Evolutionary conservation across 352 stramenopile species (phyloP), one percentile per base, ranked within the genome.

Genomic region (Globisporangium irregulare): DNA sequence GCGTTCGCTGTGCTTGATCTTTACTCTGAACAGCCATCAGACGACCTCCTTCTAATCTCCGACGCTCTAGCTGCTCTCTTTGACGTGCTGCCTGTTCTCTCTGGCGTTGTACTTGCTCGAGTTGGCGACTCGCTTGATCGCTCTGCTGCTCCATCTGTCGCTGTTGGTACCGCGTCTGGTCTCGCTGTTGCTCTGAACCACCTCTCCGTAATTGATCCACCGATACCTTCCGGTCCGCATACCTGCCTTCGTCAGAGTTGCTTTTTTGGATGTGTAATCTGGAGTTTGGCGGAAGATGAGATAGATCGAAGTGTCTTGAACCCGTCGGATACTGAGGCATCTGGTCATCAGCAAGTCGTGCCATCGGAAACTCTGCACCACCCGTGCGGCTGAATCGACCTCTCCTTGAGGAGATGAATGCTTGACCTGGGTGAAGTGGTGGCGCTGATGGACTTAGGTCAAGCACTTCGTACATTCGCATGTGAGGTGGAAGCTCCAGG

Each of bases 371-470:
- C 15, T 69, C 36, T 3, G 62, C 43, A 6, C 43, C 36, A 6
- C 43, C 24, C 25, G 32, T 62, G 8, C 68, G 56, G 3, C 59
- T 73, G 64, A 58, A 64, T 22, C 54, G 50, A 43, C 38, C 38
- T 69, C 66, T 22, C 67, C 70, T 60, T 43, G 73, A 50, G 54
- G 60, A 63, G 48, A 62, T 36, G 27, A 66, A 27, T 9, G 20
- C 61, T 14, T 61, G 50, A 22, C 7, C 27, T 38, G 57, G 14
- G 41, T 10, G 73, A 34, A 88, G 38, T 41, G 72, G 66, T 20
- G 80, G 82, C 10, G 80, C 82, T 14, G 79, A 87, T 4, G 82
- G 82, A 46, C 66, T 75, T 55, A 85, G 73, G 54, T 82, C 77
- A 4, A 84, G 61, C 43, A 75, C 77, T 58, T 82, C 79, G 65